A percentile compares a stretch with the other conserved stretches of the same genome.
phyloP scores from a whole-genome alignment of 2,329 filamentous ascomycete species.

The Talaromyces verruculosus region DNA sequence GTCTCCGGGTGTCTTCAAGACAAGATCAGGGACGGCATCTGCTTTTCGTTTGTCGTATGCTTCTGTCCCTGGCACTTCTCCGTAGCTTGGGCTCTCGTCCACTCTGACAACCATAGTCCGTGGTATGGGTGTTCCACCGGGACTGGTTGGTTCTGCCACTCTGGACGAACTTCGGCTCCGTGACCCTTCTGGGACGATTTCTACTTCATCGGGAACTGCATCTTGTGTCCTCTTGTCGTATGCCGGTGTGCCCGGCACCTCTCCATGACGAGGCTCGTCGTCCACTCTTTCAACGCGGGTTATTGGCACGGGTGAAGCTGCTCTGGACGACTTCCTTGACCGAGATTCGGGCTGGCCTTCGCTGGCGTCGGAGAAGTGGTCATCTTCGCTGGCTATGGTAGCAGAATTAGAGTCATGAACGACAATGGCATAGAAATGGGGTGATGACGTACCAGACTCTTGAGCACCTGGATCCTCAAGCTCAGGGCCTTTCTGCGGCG shows the following conservation, averaged over 20 bases:
- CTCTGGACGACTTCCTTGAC: constrained; percentile 41
- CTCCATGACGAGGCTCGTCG: constrained; percentile 58
- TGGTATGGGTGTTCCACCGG: constrained; percentile 56
- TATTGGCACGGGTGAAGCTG: constrained; percentile 57
- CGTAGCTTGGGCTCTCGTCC: constrained; percentile 58
- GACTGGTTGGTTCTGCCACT: constrained; percentile 46
- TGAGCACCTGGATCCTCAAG: constrained; percentile 58
- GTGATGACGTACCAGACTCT: constrained; percentile 50
- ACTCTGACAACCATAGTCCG: constrained; percentile 63
- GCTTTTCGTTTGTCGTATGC: constrained; percentile 58
- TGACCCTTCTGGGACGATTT: constrained; percentile 53
- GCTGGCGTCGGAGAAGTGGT: constrained; percentile 66
- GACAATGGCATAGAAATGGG: neutral
- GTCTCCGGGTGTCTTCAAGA: constrained; percentile 51
- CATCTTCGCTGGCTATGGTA: constrained; percentile 54
- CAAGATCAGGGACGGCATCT: constrained; percentile 60
- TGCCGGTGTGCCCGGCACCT: constrained; percentile 61
- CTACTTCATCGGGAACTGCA: constrained; percentile 64
- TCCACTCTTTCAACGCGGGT: constrained; percentile 66
- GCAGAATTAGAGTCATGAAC: constrained; percentile 1
- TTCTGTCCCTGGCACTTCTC: constrained; percentile 61
- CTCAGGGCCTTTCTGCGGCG: constrained; percentile 56
- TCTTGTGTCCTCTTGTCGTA: constrained; percentile 60
- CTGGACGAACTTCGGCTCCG: constrained; percentile 43
- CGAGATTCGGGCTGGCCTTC: constrained; percentile 51